Evolutionary conservation across 129 eudicot species (phyloP), one percentile per base, ranked within the genome.

Genomic region (Arctium lappa): DNA sequence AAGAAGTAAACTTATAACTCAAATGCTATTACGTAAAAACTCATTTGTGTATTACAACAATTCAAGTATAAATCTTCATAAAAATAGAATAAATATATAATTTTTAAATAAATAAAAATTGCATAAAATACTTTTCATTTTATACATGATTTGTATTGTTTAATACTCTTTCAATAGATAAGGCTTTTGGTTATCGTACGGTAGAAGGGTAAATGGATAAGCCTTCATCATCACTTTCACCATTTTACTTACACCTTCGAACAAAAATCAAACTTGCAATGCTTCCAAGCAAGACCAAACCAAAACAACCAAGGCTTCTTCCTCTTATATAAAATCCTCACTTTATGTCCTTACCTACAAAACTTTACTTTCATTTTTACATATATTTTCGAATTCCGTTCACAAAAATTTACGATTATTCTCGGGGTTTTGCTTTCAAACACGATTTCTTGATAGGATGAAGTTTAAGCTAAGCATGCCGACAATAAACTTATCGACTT

Each of bases 211-310:
- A 83, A 83, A 84, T 15, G 80, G 72, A 27, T 46, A 44, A 53
- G 87, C 62, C 80, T 84, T 84, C 76, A 79, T 73, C 36, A n/a
- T n/a, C n/a, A 79, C 80, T 84, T 84, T 84, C 77, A 84, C 80
- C 87, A 29, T 1, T 66, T 60, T 22, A 22, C 27, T 60, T 60
- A 84, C 87, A 6, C 80, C 65, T 27, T 29, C 42, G 31, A 7
- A 42, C 32, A 79, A 76, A 40, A 79, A 22, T 73, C 84, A 36
- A 84, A 30, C 74, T 13, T 74, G 44, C 73, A 73, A 81, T 84
- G 76, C 84, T 84, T 84, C 60, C 62, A 84, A 79, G 87, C 80
- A 79, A 84, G 33, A 79, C 74, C 77, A 84, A 79, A 68, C 62
- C 80, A 84, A 73, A 9, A 65, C 6, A 79, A 66, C 63, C 74